These are phyloP conservation scores for Phlebiopsis flavidoalba DNA, from an alignment of 768 basidiomycete species.

Conservation along the genomic window DNA sequence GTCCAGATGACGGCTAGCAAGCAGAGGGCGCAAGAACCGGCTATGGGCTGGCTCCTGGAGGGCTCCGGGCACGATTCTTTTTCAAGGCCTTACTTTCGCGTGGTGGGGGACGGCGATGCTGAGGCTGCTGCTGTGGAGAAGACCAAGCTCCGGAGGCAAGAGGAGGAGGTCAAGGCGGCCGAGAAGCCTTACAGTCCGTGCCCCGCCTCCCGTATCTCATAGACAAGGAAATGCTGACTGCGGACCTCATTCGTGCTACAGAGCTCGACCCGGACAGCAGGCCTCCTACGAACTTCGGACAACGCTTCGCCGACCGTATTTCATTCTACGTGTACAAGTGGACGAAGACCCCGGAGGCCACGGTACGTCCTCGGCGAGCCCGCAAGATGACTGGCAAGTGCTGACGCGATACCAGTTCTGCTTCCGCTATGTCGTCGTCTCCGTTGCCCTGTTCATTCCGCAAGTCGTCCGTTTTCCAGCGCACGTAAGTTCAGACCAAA, in stretches of 20 bases:
- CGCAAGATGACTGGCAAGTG: not conserved
- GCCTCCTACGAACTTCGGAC: conserved; percentile 38
- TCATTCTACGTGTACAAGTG: conserved; percentile 32
- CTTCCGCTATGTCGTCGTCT: conserved; percentile 43
- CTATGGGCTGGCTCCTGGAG: conserved; percentile 49
- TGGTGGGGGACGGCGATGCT: conserved; percentile 13
- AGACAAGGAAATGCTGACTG: not conserved
- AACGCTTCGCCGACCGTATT: conserved; percentile 32
- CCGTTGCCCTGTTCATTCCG: conserved; percentile 49
- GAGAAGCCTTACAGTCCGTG: conserved; percentile 22
- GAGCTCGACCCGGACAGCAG: conserved; percentile 43
- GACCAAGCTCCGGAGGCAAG: conserved; percentile 23
- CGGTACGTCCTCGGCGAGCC: conserved; percentile 23
- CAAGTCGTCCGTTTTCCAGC: conserved; percentile 33
- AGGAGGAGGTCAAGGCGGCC: conserved; percentile 25
- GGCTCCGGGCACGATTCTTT: conserved; percentile 31
- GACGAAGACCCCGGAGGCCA: conserved; percentile 35
- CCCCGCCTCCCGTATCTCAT: not conserved
- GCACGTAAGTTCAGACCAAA: conserved; percentile 34
- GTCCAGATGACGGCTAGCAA: conserved; percentile 33
- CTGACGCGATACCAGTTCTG: conserved; percentile 33
- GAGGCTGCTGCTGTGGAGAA: conserved; percentile 18
- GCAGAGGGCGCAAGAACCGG: conserved; percentile 31
- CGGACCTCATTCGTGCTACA: conserved; percentile 11
- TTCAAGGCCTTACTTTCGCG: conserved; percentile 24